A percentile compares a stretch with the other conserved stretches of the same genome.
These are phyloP conservation scores for Leptomonas pyrrhocoris DNA, from an alignment of 208 protist genomes.

Conservation along the genomic window DNA sequence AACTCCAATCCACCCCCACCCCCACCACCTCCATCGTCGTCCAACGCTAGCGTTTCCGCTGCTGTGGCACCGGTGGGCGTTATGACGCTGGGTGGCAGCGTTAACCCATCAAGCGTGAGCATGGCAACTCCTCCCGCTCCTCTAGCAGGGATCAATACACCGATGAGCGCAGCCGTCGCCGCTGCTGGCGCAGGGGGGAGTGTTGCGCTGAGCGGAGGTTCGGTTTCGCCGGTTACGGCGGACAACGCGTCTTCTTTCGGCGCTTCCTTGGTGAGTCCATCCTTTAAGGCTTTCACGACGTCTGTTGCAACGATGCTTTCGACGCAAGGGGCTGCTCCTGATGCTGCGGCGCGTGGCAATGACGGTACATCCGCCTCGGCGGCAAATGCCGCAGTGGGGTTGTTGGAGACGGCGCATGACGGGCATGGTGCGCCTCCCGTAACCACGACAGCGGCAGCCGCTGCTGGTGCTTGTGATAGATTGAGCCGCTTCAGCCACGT, in stretches of 20 bases:
- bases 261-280: background rate
- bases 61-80: background rate
- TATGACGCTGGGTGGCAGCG: background rate
- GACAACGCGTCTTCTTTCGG: background rate
- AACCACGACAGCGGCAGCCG: too few relatives aligned
- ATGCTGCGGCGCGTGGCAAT: background rate
- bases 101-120: background rate
- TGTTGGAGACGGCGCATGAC: background rate
- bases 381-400: background rate
- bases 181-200: background rate
- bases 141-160: background rate
- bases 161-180: background rate
- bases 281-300: conserved; percentile 32
- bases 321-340: background rate
- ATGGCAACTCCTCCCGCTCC: conserved; percentile 6
- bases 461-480: too few relatives aligned
- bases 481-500: conserved; percentile 2
- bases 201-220: background rate
- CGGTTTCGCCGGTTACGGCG: background rate
- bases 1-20: background rate
- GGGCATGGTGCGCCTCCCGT: too few relatives aligned
- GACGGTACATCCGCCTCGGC: background rate
- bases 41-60: background rate
- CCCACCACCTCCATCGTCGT: background rate
- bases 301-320: conserved; percentile 26